A percentile compares a stretch with the other conserved stretches of the same genome.
These are phyloP conservation scores for Sideroxylon spinosum DNA, from an alignment of 179 eudicot genomes.

Conservation along the genomic window DNA sequence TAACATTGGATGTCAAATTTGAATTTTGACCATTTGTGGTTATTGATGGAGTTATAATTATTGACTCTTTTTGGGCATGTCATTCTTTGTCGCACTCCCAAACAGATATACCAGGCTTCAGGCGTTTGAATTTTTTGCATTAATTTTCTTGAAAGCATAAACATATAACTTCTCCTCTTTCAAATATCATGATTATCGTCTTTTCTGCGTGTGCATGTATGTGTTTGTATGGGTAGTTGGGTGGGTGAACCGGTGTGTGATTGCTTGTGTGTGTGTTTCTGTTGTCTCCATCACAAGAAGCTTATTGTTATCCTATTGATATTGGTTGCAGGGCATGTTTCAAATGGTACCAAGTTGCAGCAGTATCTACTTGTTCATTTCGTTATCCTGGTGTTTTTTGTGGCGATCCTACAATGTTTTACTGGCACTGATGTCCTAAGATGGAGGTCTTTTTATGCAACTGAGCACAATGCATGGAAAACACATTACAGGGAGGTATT, in stretches of 20 bases:
- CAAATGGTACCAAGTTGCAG: slow-evolving; percentile 38
- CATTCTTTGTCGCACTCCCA: no score
- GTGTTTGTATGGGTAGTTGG: not conserved
- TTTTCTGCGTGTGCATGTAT: not conserved
- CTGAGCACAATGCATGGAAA: slow-evolving; percentile 67
- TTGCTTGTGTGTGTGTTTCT: not conserved
- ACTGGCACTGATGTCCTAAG: slow-evolving; percentile 62
- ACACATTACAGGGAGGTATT: slow-evolving; percentile 79
- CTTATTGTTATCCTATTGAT: not conserved
- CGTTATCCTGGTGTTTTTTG: slow-evolving; percentile 37
- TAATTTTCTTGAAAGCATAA: no score
- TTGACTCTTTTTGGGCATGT: no score
- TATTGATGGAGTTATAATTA: no score
- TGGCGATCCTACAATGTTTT: slow-evolving; percentile 60
- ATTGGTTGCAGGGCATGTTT: slow-evolving; percentile 37
- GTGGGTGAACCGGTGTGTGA: not conserved
- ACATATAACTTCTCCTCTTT: not conserved
- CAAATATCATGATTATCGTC: not conserved
- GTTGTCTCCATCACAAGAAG: not conserved
- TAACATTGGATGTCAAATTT: no score
- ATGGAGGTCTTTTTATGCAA: slow-evolving; percentile 78
- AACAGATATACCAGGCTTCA: no score
- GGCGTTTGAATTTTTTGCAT: no score
- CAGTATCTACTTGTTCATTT: slow-evolving; percentile 41
- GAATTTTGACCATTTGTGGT: no score